These are phyloP conservation scores for Aspergillus eucalypticola DNA, from an alignment of 2,329 filamentous ascomycete species.

Conservation along the genomic window DNA sequence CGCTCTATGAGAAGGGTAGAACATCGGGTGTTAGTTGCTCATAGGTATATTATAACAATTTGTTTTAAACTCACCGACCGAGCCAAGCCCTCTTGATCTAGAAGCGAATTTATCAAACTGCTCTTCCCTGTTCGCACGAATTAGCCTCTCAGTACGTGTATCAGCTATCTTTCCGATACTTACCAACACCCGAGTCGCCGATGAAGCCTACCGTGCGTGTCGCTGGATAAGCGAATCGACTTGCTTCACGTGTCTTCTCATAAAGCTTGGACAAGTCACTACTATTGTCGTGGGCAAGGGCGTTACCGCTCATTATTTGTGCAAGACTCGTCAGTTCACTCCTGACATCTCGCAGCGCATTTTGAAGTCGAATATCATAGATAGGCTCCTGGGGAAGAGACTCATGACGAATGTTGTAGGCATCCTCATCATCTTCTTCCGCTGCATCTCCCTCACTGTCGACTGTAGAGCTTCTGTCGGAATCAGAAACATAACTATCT, in stretches of 20 bases:
- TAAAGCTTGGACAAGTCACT: conserved; percentile 8
- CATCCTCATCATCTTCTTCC: neutral
- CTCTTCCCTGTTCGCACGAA: conserved; percentile 9
- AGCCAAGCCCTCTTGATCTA: conserved; percentile 9
- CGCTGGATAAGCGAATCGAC: conserved; percentile 13
- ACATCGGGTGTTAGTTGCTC: neutral
- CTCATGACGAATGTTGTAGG: conserved; percentile 16
- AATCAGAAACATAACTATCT: no score
- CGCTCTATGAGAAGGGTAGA: conserved; percentile 4
- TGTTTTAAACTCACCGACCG: conserved; percentile 6
- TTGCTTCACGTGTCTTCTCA: conserved; percentile 8
- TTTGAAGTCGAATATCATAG: conserved; percentile 20
- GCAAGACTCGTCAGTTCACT: conserved; percentile 7
- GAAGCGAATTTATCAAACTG: conserved; percentile 13
- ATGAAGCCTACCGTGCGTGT: conserved; percentile 21
- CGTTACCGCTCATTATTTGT: neutral
- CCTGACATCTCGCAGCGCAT: conserved; percentile 13
- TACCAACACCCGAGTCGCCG: conserved; percentile 20
- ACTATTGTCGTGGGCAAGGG: conserved; percentile 3
- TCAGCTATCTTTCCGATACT: neutral
- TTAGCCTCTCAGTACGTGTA: neutral
- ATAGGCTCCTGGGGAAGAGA: conserved; percentile 16
- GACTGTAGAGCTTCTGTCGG: no score
- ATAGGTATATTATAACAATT: neutral
- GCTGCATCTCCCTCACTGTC: neutral